Evolutionary conservation across 306 rosid genomes (phyloP), one percentile per base, ranked within the genome.

Genomic region (Ochetophila trinervis): DNA sequence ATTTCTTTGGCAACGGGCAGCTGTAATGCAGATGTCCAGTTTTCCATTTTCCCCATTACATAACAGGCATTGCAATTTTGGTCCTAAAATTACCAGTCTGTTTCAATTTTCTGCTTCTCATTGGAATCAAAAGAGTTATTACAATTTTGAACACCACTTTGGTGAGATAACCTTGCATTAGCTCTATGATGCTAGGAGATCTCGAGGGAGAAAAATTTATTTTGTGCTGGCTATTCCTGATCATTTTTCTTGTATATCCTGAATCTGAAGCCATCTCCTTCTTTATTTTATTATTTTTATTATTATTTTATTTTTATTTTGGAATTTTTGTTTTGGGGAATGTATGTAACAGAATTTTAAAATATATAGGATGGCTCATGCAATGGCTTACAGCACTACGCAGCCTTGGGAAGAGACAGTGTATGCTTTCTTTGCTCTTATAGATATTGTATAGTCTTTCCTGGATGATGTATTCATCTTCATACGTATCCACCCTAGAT

Each of bases 301-400:
- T 55, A 49, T 48, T 45, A 21, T 75, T 53, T 12, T 19, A 15
- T 56, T 20, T 30, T 68, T 56, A 40, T n/a, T n/a, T n/a, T n/a
- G n/a, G n/a, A n/a, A n/a, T n/a, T n/a, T n/a, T n/a, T n/a, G n/a
- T 18, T 21, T 24, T 11, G 23, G 36, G 24, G 70, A 50, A 55
- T 34, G 59, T 69, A 60, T 58, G 19, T 72, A 62, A 76, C 22
- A 15, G 30, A 62, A 67, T 60, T 76, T 12, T 19, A 68, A 48
- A 40, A 60, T 63, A 77, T 86, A 48, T 74, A 90, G 95, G 97
- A 90, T 78, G 97, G 97, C 42, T 90, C 97, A 49, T 90, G 97
- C 74, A 90, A 90, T 76, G 97, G 97, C 82, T 75, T 87, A 79
- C 97, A 90, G 71, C 97, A 90, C 83, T 87, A 87, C 30, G 95